Evolutionary conservation across 225 moss, liverwort and hornwort genomes (phyloP).

Genomic region (Bryoerythrophyllum caledonicum): DNA sequence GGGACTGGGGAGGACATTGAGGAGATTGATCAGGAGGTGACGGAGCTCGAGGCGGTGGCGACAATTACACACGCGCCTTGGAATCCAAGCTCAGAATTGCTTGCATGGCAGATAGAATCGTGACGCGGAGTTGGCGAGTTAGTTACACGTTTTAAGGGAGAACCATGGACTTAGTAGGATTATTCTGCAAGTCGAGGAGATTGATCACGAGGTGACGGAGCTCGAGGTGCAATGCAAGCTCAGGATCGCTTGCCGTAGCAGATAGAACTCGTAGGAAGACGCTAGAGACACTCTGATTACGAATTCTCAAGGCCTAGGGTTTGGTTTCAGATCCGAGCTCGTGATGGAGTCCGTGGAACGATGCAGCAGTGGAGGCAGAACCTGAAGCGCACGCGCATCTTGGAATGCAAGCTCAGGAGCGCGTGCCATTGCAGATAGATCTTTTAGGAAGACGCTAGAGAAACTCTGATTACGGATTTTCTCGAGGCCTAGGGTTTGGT

Average conservation of each 20-base stretch:
- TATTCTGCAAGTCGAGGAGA: constrained; percentile 63
- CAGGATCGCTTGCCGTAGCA: too few relatives aligned
- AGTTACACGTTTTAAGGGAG: constrained; percentile 70
- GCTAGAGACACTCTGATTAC: not conserved
- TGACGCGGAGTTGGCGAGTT: constrained; percentile 67
- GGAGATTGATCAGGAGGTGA: constrained; percentile 76
- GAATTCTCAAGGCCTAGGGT: not conserved
- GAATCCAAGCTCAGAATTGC: constrained; percentile 62
- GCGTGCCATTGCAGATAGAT: not conserved
- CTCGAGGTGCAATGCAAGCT: constrained; percentile 40
- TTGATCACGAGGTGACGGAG: constrained; percentile 79
- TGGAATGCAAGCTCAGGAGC: too few relatives aligned
- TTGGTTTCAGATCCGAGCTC: not conserved
- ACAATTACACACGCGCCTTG: constrained; percentile 69
- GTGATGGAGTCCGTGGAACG: too few relatives aligned
- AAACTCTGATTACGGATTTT: not conserved
- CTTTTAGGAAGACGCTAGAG: not conserved
- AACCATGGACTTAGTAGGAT: constrained; percentile 56
- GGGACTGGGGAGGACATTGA: constrained; percentile 61
- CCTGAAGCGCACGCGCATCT: constrained; percentile 24
- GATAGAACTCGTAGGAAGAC: not conserved
- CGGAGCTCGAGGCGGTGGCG: constrained; percentile 76
- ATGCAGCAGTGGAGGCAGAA: constrained; percentile 40
- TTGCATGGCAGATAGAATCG: constrained; percentile 25
- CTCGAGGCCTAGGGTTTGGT: too few relatives aligned